Percentiles rank a stretch among this genome's conserved stretches.
Evolutionary conservation across 2,329 filamentous ascomycete species (phyloP).

Genomic region (Gyromitra esculenta): DNA sequence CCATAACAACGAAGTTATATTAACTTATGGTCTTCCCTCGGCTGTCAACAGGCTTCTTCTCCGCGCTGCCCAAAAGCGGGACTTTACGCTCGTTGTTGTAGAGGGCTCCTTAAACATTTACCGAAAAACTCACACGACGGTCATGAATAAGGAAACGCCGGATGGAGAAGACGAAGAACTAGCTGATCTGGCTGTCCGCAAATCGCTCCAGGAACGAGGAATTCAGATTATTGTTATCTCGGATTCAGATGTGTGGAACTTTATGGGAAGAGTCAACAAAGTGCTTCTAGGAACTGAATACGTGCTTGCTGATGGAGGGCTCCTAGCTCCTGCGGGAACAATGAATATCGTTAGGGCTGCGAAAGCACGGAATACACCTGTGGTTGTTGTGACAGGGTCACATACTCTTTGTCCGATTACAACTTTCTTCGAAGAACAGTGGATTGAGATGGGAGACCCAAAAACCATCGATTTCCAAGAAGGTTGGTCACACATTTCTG

Average conservation of each 20-base stretch:
- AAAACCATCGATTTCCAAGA: conserved; percentile 76
- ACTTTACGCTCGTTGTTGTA: conserved; percentile 79
- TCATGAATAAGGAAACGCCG: conserved; percentile 68
- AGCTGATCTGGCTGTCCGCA: conserved; percentile 78
- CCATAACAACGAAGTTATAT: conserved; percentile 88
- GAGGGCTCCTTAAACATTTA: conserved; percentile 77
- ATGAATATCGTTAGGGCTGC: conserved; percentile 85
- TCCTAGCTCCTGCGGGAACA: conserved; percentile 85
- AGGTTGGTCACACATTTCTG: conserved; percentile 62
- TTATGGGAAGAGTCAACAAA: conserved; percentile 96
- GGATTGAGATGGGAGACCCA: conserved; percentile 42
- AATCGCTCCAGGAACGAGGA: conserved; percentile 64
- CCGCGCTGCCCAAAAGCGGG: conserved; percentile 85
- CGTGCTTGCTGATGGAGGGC: conserved; percentile 86
- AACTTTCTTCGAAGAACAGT: conserved; percentile 66
- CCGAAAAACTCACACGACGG: conserved; percentile 69
- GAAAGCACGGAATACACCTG: conserved; percentile 80
- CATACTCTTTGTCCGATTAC: conserved; percentile 94
- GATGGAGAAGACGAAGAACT: conserved; percentile 68
- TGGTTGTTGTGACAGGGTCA: conserved; percentile 87
- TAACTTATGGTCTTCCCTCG: conserved; percentile 85
- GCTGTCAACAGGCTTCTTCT: conserved; percentile 91
- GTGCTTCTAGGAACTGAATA: conserved; percentile 89
- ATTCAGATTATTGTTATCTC: conserved; percentile 85
- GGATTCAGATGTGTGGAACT: conserved; percentile 85